A percentile compares a stretch with the other conserved stretches of the same genome.
Conservation (phyloP, 2,329 filamentous ascomycete species). For the Diaporthe ampelina region DNA sequence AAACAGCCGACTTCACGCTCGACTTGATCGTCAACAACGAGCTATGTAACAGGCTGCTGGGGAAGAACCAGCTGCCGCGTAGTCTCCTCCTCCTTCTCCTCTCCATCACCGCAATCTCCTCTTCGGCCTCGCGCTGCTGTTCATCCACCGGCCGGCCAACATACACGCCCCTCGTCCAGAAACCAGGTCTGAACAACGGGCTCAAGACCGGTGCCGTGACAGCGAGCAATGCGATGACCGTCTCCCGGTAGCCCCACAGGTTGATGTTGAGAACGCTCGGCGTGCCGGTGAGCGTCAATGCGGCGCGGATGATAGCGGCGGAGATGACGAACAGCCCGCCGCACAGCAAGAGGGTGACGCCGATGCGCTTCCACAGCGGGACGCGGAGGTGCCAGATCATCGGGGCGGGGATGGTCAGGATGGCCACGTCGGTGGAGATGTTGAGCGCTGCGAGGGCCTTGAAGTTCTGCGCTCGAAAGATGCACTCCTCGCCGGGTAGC, state of each 20-base stretch:
- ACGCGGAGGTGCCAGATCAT: slow-evolving; percentile 20
- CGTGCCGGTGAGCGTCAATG: slow-evolving; percentile 42
- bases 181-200: neutral
- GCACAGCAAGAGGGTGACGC: slow-evolving; percentile 43
- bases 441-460: slow-evolving; percentile 30
- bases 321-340: slow-evolving; percentile 48
- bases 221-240: slow-evolving; percentile 38
- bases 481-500: slow-evolving; percentile 26
- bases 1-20: slow-evolving; percentile 3
- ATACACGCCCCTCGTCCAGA: neutral
- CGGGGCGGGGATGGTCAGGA: slow-evolving; percentile 10
- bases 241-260: slow-evolving; percentile 42
- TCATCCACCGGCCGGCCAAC: neutral
- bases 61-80: slow-evolving; percentile 6
- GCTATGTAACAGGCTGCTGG: slow-evolving; percentile 11
- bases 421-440: slow-evolving; percentile 25
- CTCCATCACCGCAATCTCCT: slow-evolving; percentile 13
- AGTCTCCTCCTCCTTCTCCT: neutral
- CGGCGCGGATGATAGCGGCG: slow-evolving; percentile 45
- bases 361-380: slow-evolving; percentile 33
- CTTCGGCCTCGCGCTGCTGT: slow-evolving; percentile 2
- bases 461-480: slow-evolving; percentile 33
- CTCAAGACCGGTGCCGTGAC: slow-evolving; percentile 21
- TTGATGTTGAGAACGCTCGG: slow-evolving; percentile 48
- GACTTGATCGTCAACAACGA: slow-evolving; percentile 18